Percentiles rank a stretch among this genome's conserved stretches.
These are phyloP conservation scores for Ophiocordyceps camponoti-saundersi DNA, from an alignment of 2,329 filamentous ascomycete genomes.

Conservation along the genomic window DNA sequence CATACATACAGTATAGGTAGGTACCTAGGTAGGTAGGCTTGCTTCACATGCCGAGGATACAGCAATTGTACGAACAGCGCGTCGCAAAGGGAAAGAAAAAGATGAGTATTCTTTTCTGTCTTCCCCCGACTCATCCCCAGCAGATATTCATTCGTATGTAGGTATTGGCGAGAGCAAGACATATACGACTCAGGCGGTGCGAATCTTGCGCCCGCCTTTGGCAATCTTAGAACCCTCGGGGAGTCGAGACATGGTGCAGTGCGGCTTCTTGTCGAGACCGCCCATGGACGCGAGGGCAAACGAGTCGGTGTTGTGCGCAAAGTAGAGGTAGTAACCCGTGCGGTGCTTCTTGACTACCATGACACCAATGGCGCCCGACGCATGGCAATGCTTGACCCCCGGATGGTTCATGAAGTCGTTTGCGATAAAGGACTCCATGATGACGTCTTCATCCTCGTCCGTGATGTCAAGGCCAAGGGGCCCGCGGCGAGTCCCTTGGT, in stretches of 20 bases:
- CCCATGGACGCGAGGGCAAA: slow-evolving; percentile 82
- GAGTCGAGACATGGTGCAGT: slow-evolving; percentile 77
- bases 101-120: no score
- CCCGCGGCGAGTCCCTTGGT: slow-evolving; percentile 46
- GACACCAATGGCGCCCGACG: slow-evolving; percentile 76
- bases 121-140: background rate
- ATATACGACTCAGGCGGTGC: slow-evolving; percentile 10
- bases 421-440: slow-evolving; percentile 59
- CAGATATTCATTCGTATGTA: background rate
- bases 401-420: slow-evolving; percentile 91
- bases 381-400: slow-evolving; percentile 63
- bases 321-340: slow-evolving; percentile 69
- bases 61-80: no score
- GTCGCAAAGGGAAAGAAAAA: no score
- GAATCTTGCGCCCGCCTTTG: slow-evolving; percentile 34
- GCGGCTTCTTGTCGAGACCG: slow-evolving; percentile 54
- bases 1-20: no score
- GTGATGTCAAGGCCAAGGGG: slow-evolving; percentile 43
- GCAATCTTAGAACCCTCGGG: slow-evolving; percentile 32
- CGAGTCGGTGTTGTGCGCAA: slow-evolving; percentile 88
- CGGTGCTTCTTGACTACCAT: slow-evolving; percentile 75
- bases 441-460: slow-evolving; percentile 60
- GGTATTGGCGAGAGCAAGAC: background rate
- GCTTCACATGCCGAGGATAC: no score
- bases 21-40: no score